phyloP scores from a whole-genome alignment of 2,329 filamentous ascomycete genomes.

The Metarhizium rileyi region DNA sequence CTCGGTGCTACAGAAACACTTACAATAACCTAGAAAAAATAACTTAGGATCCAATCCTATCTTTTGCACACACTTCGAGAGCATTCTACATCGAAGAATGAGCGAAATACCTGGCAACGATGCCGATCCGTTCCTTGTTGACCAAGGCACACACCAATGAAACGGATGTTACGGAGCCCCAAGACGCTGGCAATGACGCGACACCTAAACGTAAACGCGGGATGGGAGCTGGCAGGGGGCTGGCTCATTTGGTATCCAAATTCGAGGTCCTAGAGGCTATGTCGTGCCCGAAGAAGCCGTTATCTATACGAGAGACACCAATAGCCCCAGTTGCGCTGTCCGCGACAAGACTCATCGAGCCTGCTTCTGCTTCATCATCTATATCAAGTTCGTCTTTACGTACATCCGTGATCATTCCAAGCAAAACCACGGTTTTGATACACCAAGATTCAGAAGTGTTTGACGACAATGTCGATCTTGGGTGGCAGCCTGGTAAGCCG shows the following conservation, averaged over 20 bases:
- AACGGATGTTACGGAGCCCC: neutral
- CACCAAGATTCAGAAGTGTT: neutral
- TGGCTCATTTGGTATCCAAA: slow-evolving; percentile 25
- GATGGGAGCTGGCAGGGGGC: neutral
- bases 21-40: neutral
- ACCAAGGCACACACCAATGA: neutral
- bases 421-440: neutral
- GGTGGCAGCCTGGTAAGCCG: neutral
- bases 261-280: slow-evolving; percentile 22
- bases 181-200: neutral
- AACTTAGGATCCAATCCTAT: neutral
- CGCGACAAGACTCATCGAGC: neutral
- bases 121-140: slow-evolving; percentile 4
- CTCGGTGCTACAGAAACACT: neutral
- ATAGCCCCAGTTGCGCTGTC: neutral
- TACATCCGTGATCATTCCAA: neutral
- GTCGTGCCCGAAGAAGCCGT: slow-evolving; percentile 1
- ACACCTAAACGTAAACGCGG: neutral
- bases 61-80: neutral
- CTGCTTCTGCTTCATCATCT: slow-evolving; percentile 1
- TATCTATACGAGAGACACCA: neutral
- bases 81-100: neutral
- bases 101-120: neutral
- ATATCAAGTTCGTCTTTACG: neutral
- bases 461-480: neutral